Percentiles rank a stretch among this genome's conserved stretches.
Conservation (phyloP, 2,329 filamentous ascomycete genomes). For the Colletotrichum tamarilloi region DNA sequence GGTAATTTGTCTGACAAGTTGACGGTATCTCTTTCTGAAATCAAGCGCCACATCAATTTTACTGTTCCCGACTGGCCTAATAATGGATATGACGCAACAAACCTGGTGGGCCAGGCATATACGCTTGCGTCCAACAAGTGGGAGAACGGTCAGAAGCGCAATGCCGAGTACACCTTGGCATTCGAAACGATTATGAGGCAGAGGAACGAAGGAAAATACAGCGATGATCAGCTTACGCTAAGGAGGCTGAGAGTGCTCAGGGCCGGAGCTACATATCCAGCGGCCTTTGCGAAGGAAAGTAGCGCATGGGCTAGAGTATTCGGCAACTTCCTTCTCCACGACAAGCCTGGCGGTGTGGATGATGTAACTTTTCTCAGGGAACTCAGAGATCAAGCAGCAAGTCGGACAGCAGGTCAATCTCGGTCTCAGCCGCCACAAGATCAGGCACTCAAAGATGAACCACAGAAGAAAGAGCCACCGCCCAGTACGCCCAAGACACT, state of each 20-base stretch:
- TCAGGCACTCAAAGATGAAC: too few relatives aligned
- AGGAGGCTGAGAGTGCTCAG: neutral
- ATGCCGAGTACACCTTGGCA: neutral
- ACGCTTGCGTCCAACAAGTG: accelerated
- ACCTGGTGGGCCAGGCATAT: neutral
- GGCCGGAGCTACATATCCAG: neutral
- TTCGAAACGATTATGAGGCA: neutral
- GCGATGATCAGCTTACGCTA: accelerated
- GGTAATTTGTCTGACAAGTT: too few relatives aligned
- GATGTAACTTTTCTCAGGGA: neutral
- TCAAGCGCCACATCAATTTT: neutral
- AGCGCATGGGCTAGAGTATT: neutral
- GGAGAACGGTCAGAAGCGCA: neutral
- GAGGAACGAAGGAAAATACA: neutral
- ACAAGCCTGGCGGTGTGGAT: neutral
- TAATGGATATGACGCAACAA: accelerated
- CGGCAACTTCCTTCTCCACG: neutral
- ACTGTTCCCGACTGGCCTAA: neutral
- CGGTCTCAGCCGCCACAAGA: neutral
- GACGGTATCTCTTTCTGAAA: too few relatives aligned
- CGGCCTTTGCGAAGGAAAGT: neutral
- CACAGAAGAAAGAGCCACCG: too few relatives aligned
- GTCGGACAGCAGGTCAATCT: neutral
- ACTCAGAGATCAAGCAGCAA: neutral
- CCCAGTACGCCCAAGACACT: too few relatives aligned